A percentile compares a stretch with the other conserved stretches of the same genome.
Evolutionary conservation across 768 basidiomycete species (phyloP).

Genomic region (Trametes cingulata): DNA sequence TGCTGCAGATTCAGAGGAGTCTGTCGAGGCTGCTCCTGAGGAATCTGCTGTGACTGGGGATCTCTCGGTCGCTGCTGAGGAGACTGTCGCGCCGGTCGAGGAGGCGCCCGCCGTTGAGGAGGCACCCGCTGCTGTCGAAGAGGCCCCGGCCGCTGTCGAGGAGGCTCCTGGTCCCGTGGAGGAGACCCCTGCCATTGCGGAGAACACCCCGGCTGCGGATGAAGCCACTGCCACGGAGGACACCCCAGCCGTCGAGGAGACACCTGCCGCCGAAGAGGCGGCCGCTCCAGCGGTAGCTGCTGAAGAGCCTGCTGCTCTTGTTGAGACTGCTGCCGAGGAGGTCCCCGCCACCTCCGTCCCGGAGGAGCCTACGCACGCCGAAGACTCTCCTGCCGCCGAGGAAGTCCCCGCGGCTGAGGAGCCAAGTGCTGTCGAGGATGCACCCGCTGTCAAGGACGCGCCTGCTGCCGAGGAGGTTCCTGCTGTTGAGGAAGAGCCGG

Average conservation of each 20-base stretch:
- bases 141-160: not conserved
- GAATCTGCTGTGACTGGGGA: too few species aligned
- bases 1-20: not conserved
- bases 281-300: not conserved
- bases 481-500: not conserved
- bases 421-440: not conserved
- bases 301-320: not conserved
- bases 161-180: not conserved
- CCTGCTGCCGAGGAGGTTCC: not conserved
- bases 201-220: too few species aligned
- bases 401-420: not conserved
- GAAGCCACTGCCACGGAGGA: not conserved
- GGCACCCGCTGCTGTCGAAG: not conserved
- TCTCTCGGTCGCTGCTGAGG: not conserved
- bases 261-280: not conserved
- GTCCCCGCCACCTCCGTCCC: not conserved
- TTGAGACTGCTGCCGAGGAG: not conserved
- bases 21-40: not conserved
- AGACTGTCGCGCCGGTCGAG: not conserved
- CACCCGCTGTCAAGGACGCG: not conserved
- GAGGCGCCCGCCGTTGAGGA: not conserved
- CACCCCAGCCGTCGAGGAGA: not conserved
- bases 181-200: too few species aligned
- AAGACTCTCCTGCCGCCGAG: not conserved
- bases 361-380: not conserved